phyloP scores from a whole-genome alignment of 2,329 filamentous ascomycete species.

The Calonectria naviculata region DNA sequence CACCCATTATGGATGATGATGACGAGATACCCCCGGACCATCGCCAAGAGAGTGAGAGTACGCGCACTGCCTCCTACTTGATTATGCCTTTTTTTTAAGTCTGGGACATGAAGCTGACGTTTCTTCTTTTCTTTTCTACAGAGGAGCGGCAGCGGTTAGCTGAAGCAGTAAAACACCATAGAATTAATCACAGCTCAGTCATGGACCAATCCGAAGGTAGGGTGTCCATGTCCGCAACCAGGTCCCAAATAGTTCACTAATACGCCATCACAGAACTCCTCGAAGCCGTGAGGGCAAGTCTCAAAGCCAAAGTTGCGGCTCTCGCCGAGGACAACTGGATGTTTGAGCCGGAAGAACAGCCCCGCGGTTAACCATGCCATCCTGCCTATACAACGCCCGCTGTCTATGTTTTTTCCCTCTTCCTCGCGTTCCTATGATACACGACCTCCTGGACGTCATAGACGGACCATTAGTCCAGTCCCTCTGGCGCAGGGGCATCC shows the following conservation, averaged over 20 bases:
- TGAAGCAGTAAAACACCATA: slow-evolving; percentile 71
- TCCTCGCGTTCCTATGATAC: slow-evolving; percentile 38
- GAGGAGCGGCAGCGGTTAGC: slow-evolving; percentile 70
- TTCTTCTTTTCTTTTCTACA: slow-evolving; percentile 37
- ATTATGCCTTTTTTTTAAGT: background rate
- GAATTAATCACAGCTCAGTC: slow-evolving; percentile 63
- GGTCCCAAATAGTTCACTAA: slow-evolving; percentile 21
- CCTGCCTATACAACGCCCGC: slow-evolving; percentile 37
- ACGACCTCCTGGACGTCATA: slow-evolving; percentile 17
- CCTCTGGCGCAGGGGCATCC: slow-evolving; percentile 66
- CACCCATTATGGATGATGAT: slow-evolving; percentile 63
- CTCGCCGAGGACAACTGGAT: slow-evolving; percentile 91
- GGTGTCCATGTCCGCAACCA: slow-evolving; percentile 31
- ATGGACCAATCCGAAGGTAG: slow-evolving; percentile 75
- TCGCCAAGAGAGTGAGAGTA: slow-evolving; percentile 66
- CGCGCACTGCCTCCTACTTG: slow-evolving; percentile 27
- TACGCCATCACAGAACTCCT: slow-evolving; percentile 68
- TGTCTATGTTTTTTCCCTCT: slow-evolving; percentile 39
- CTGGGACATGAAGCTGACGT: slow-evolving; percentile 2
- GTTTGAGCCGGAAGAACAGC: slow-evolving; percentile 77
- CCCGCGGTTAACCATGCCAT: slow-evolving; percentile 44
- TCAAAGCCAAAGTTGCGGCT: slow-evolving; percentile 77
- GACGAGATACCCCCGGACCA: slow-evolving; percentile 68
- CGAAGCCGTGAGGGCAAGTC: slow-evolving; percentile 74
- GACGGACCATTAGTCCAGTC: slow-evolving; percentile 61